Evolutionary conservation across 2,329 filamentous ascomycete species (phyloP).

Genomic region (Venturiaceae sp.): DNA sequence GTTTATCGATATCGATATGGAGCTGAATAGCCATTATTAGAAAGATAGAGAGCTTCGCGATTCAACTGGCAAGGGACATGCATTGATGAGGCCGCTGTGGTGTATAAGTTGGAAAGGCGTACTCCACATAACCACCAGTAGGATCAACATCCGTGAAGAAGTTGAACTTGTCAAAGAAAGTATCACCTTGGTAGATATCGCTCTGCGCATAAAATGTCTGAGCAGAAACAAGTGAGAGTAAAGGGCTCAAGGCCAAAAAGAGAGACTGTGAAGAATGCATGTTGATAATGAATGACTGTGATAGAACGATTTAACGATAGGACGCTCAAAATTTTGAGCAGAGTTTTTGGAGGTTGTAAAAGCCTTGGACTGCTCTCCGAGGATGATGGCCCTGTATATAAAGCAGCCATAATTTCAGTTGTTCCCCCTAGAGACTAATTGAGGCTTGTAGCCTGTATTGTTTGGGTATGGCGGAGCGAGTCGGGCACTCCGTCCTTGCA

Average conservation of each 20-base stretch:
- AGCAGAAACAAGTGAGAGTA: conserved; percentile 1
- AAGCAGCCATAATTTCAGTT: not conserved
- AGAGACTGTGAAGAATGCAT: conserved; percentile 4
- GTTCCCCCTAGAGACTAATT: not conserved
- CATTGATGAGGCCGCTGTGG: not conserved
- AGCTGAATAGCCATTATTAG: no score
- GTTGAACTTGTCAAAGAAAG: conserved; percentile 9
- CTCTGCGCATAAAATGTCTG: not conserved
- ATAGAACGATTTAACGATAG: not conserved
- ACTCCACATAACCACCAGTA: conserved; percentile 10
- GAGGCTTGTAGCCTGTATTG: not conserved
- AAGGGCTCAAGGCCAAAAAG: not conserved
- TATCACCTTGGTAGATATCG: conserved; percentile 6
- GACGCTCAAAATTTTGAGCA: not conserved
- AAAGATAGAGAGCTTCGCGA: no score
- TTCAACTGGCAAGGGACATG: not conserved
- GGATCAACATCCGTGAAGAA: conserved; percentile 9
- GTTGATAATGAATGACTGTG: conserved; percentile 1
- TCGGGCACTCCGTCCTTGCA: not conserved
- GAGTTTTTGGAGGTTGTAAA: not conserved
- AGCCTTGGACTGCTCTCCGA: not conserved
- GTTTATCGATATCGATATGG: no score
- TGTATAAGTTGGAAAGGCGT: no score
- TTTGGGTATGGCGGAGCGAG: not conserved
- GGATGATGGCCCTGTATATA: not conserved